Base-by-base conservation (phyloP, 225 moss, liverwort and hornwort species). In the Pseudisothecium myosuroides region DNA sequence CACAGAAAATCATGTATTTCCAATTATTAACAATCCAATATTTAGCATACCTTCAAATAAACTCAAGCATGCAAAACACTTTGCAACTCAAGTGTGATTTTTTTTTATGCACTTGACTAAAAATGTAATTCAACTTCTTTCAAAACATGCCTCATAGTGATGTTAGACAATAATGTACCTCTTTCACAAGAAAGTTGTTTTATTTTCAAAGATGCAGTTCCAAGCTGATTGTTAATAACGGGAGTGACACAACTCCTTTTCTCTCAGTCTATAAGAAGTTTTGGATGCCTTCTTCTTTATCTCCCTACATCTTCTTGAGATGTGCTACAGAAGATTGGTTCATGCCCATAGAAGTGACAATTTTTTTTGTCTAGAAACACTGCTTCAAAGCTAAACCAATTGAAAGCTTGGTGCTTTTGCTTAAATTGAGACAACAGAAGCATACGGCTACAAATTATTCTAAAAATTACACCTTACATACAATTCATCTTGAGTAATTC, bases 361-460 rank as follows among this genome's bases (percentile, higher is more conserved):
- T 6, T 45, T n/a, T n/a, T 20, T 82, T 43, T 13, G 3, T 32
- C 6, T 14, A 31, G 2, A 47, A 15, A 32, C 14, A 62, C 34
- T 0, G 0, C 37, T 39, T 28, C 0, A 0, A 80, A 41, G 19
- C 29, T 60, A 41, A 0, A 59, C n/a, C 2, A 41, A n/a, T n/a
- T n/a, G n/a, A n/a, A 39, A 59, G 28, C 17, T 58, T 28, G 8
- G 3, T 39, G 27, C 5, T 41, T 58, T 58, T 80, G 10, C 29
- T 80, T 18, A n/a, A n/a, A n/a, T 59, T 8, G 4, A 59, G 18
- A 39, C 12, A 8, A 19, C 0, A 0, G 31, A 78, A 9, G 10
- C 34, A 76, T 22, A 32, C 11, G 4, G 0, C 26, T 45, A 9
- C 5, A 72, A 3, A 43, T 72, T 28, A 27, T 72, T 45, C 17